phyloP scores from a whole-genome alignment of 202 grass and related monocot genomes.

The Elaeis oleifera region DNA sequence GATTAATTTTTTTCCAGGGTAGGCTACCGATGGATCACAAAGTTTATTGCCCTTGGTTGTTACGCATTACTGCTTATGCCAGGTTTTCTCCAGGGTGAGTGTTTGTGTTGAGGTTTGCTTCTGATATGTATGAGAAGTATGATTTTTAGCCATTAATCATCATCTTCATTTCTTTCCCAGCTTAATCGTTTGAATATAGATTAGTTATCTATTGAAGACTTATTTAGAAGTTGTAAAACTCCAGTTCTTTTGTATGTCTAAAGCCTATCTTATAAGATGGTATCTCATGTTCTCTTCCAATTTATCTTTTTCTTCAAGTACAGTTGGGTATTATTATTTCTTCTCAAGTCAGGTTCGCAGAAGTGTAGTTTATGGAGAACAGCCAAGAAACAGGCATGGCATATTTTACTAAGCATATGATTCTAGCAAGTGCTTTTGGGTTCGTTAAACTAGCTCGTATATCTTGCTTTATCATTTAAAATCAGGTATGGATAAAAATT shows the following conservation, averaged over 20 bases:
- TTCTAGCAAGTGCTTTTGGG: not conserved
- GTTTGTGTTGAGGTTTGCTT: slow-evolving; percentile 8
- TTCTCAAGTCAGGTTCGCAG: slow-evolving; percentile 81
- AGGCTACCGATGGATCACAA: slow-evolving; percentile 87
- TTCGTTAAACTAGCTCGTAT: too few relatives aligned
- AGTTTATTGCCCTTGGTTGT: slow-evolving; percentile 74
- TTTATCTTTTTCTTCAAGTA: not conserved
- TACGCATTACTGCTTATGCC: slow-evolving; percentile 79
- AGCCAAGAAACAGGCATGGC: slow-evolving; percentile 76
- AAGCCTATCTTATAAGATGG: too few relatives aligned
- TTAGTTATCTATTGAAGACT: too few relatives aligned
- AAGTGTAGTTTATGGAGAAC: slow-evolving; percentile 83
- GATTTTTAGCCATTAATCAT: too few relatives aligned
- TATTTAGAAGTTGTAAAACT: too few relatives aligned
- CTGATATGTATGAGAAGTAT: not conserved
- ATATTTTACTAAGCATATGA: not conserved
- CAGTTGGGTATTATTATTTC: slow-evolving; percentile 96
- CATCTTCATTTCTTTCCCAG: too few relatives aligned
- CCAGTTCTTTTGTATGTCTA: too few relatives aligned
- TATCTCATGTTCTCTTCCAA: too few relatives aligned
- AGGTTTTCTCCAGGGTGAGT: slow-evolving; percentile 79
- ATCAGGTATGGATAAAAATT: slow-evolving; percentile 3
- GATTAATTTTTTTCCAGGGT: slow-evolving; percentile 42
- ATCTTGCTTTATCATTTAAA: not conserved
- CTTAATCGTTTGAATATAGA: too few relatives aligned